These are phyloP conservation scores for Rhizopogon roseolus DNA, from an alignment of 768 basidiomycete species.

Conservation along the genomic window DNA sequence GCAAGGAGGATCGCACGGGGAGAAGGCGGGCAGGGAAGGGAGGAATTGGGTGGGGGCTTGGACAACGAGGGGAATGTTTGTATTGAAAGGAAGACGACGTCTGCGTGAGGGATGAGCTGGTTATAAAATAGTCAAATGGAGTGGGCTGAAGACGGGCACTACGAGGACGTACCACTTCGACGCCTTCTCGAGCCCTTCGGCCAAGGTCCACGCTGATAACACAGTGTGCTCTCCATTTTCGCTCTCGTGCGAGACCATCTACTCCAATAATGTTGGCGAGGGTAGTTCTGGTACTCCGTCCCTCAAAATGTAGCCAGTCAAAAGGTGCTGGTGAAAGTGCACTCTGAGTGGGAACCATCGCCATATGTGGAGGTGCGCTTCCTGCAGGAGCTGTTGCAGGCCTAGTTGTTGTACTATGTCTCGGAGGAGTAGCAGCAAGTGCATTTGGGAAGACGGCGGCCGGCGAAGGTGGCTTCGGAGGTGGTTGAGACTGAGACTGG, in stretches of 20 bases:
- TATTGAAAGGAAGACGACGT: slow-evolving; percentile 66
- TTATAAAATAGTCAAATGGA: slow-evolving; percentile 1
- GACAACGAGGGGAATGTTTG: slow-evolving; percentile 21
- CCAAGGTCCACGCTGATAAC: slow-evolving; percentile 81
- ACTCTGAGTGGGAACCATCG: slow-evolving; percentile 29
- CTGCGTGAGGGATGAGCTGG: slow-evolving; percentile 78
- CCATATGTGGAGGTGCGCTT: slow-evolving; percentile 1
- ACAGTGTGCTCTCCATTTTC: slow-evolving; percentile 79
- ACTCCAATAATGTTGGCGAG: slow-evolving; percentile 72
- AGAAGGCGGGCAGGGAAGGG: slow-evolving; percentile 43
- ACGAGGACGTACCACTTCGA: slow-evolving; percentile 61
- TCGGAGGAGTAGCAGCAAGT: slow-evolving; percentile 21
- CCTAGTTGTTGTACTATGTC: slow-evolving; percentile 29
- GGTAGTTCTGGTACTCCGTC: slow-evolving; percentile 74
- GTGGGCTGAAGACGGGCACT: neutral
- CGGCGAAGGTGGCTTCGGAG: slow-evolving; percentile 21
- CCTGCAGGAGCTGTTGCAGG: slow-evolving; percentile 22
- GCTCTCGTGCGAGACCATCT: slow-evolving; percentile 77
- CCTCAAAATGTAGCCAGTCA: slow-evolving; percentile 86
- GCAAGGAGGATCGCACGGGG: slow-evolving; percentile 79
- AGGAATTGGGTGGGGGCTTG: slow-evolving; percentile 41
- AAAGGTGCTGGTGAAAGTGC: slow-evolving; percentile 70
- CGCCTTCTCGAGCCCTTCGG: slow-evolving; percentile 66
- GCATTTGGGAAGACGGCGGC: slow-evolving; percentile 24
- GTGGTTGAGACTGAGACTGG: slow-evolving; percentile 12